Base-by-base conservation (phyloP, 345 rosid species). In the Geranium rotundifolium region DNA sequence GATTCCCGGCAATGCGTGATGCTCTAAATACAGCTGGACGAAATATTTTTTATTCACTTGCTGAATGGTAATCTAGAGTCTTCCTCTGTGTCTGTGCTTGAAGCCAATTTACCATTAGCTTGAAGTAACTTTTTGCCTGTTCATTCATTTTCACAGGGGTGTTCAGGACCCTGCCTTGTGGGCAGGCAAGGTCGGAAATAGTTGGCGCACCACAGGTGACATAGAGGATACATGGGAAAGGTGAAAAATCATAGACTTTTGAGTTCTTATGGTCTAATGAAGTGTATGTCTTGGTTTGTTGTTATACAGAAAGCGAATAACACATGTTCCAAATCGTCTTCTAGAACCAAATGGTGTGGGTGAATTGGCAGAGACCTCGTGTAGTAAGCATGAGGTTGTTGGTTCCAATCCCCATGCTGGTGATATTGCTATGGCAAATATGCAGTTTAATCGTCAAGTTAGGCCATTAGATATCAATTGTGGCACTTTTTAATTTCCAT, bases 201-300 rank as follows among this genome's bases (percentile, higher is more conserved):
- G 98, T 80, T 92, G 98, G 98, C 96, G 97, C 56, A 92, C 95
- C 17, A 85, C 97, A 6, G 90, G 79, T 56, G 98, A 92, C 79
- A 92, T 92, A 72, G 89, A 84, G 54, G 98, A 89, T 66, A 67
- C 98, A 67, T 92, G 98, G 98, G 95, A 75, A 72, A 92, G 98
- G 98, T 92, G 66, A 60, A 66, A 72, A 54, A 63, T 73, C 68
- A 72, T 72, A 29, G 66, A 23, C 27, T 65, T 56, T 29, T 20
- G 19, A 17, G 17, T 14, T 52, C 10, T 18, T 54, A 18, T 29
- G 27, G 54, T 34, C 6, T 19, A 17, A 19, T 19, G 27, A 23
- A 23, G 27, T 23, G 27, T 23, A 2, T 23, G 27, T 23, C 27
- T 23, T 23, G 27, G 27, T 23, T 23, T 23, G 27, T 23, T 23